Conservation (phyloP, 495 filamentous ascomycete species). For the Corynascus novoguineensis region DNA sequence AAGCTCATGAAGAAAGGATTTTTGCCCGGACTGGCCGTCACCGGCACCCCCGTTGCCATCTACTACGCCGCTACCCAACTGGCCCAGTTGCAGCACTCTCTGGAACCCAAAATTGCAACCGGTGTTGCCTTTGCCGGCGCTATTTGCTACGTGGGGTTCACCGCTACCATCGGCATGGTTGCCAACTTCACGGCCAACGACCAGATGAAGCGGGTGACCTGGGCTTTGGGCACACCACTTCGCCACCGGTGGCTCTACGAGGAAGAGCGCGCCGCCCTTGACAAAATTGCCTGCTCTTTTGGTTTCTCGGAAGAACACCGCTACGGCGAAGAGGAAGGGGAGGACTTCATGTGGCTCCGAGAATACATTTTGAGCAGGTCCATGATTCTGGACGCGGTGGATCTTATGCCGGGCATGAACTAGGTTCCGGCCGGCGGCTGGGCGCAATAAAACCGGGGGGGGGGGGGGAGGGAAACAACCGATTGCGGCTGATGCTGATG, state of each 20-base stretch:
- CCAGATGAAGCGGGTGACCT: constrained; percentile 88
- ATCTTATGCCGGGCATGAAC: constrained; percentile 90
- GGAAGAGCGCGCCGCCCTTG: constrained; percentile 84
- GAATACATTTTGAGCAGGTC: constrained; percentile 73
- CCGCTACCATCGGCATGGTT: constrained; percentile 72
- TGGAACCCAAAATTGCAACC: constrained; percentile 65
- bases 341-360: constrained; percentile 77
- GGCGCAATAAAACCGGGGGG: background rate
- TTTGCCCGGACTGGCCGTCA: constrained; percentile 35
- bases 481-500: no score
- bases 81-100: constrained; percentile 56
- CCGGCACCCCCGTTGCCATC: constrained; percentile 59
- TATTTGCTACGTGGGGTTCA: constrained; percentile 72
- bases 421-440: constrained; percentile 15
- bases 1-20: constrained; percentile 52
- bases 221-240: constrained; percentile 74
- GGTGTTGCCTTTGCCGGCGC: constrained; percentile 75
- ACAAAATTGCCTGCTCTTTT: constrained; percentile 80
- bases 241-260: constrained; percentile 85
- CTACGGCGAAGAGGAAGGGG: constrained; percentile 84
- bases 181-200: constrained; percentile 82
- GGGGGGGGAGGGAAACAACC: constrained; percentile 24
- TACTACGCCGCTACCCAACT: constrained; percentile 62
- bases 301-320: constrained; percentile 76
- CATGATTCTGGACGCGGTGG: constrained; percentile 83